Percentiles rank a stretch among this genome's conserved stretches.
phyloP scores from a whole-genome alignment of 371 early-diverging fungal genomes.

The Phascolomyces articulosus region DNA sequence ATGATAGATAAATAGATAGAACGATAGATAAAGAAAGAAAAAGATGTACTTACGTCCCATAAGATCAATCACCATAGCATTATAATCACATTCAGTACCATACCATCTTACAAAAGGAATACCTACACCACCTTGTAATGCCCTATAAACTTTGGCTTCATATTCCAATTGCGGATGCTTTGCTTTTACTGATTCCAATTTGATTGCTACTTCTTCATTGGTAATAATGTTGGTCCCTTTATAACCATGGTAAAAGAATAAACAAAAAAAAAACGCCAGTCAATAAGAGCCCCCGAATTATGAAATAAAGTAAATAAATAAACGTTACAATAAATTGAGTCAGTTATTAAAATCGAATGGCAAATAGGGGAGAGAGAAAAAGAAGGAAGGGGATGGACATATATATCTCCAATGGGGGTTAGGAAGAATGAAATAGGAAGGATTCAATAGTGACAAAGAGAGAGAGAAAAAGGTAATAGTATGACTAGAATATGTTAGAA shows the following conservation, averaged over 20 bases:
- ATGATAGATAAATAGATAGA: not conserved
- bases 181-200: constrained; percentile 91
- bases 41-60: constrained; percentile 78
- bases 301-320: no score
- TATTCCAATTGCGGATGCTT: constrained; percentile 98
- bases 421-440: no score
- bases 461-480: not conserved
- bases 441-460: not conserved
- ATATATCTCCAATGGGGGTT: no score
- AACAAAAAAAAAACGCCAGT: no score
- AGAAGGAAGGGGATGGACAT: no score
- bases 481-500: no score
- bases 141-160: constrained; percentile 95
- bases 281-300: not conserved
- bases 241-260: no score
- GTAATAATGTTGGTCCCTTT: constrained; percentile 90
- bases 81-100: constrained; percentile 92
- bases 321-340: no score
- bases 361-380: no score
- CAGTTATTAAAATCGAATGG: no score
- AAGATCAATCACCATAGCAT: constrained; percentile 99
- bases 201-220: constrained; percentile 96
- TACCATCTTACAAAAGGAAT: constrained; percentile 96
- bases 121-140: constrained; percentile 93
- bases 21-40: not conserved